Evolutionary conservation across 148 eudicot species (phyloP).

Genomic region (Rhododendron kiyosumense): DNA sequence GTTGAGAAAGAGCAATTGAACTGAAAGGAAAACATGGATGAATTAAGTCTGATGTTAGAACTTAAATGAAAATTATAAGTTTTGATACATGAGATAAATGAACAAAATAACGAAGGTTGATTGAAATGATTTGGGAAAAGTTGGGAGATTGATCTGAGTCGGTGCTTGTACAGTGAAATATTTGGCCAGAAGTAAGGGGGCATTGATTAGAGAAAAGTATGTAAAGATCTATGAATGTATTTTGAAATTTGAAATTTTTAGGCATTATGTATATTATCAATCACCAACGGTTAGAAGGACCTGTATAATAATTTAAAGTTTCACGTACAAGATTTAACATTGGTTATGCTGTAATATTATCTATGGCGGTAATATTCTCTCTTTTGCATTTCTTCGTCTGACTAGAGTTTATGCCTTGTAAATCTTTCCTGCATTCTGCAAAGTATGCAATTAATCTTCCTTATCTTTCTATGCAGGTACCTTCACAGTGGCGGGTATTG

Average conservation of each 20-base stretch:
- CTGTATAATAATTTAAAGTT: not conserved
- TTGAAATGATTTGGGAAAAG: not conserved
- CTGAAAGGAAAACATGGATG: not conserved
- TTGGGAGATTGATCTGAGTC: not conserved
- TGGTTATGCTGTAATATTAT: not conserved
- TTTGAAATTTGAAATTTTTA: not conserved
- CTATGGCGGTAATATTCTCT: not conserved
- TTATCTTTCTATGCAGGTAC: slow-evolving; percentile 44
- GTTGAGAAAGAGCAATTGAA: not conserved
- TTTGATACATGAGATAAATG: not conserved
- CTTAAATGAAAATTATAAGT: not conserved
- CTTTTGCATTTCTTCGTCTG: not conserved
- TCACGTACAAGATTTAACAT: not conserved
- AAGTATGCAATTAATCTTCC: not conserved
- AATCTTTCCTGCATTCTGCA: not conserved
- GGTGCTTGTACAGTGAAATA: not conserved
- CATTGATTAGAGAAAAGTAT: not conserved
- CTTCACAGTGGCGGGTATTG: slow-evolving; percentile 78
- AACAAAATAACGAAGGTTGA: not conserved
- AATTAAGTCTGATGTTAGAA: not conserved
- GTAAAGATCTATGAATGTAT: not conserved
- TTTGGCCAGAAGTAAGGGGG: not conserved
- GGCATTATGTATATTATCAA: not conserved
- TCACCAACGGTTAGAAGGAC: not conserved
- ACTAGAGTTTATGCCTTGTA: not conserved